Evolutionary conservation across 352 stramenopile species (phyloP).

Genomic region (Hyaloperonospora arabidopsidis): DNA sequence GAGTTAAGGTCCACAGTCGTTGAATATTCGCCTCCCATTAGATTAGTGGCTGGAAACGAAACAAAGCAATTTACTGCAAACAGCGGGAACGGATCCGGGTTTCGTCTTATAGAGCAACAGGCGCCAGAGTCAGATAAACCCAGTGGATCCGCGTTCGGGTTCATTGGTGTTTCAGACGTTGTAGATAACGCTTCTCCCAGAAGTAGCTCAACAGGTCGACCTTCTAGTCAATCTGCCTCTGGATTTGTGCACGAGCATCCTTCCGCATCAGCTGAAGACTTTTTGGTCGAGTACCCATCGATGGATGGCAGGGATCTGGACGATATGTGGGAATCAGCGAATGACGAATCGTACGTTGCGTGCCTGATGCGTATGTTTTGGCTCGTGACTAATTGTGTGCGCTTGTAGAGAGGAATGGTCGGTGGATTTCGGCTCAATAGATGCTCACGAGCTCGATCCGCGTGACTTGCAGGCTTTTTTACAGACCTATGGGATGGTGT

Average conservation of each 20-base stretch:
- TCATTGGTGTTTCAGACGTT: slow-evolving; percentile 46
- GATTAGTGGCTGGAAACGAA: slow-evolving; percentile 18
- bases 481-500: slow-evolving; percentile 54
- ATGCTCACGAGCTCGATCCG: slow-evolving; percentile 46
- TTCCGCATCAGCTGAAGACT: slow-evolving; percentile 44
- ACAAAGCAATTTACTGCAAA: slow-evolving; percentile 19
- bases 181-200: slow-evolving; percentile 41
- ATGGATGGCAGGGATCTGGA: slow-evolving; percentile 52
- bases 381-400: slow-evolving; percentile 11
- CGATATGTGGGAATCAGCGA: slow-evolving; percentile 72
- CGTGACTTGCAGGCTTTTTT: slow-evolving; percentile 53
- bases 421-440: slow-evolving; percentile 36
- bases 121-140: slow-evolving; percentile 11
- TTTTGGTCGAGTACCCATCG: slow-evolving; percentile 41
- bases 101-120: slow-evolving; percentile 29
- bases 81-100: slow-evolving; percentile 22
- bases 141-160: slow-evolving; percentile 66
- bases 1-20: slow-evolving; percentile 42
- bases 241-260: slow-evolving; percentile 29
- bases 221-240: slow-evolving; percentile 31
- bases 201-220: slow-evolving; percentile 36
- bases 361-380: neutral
- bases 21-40: slow-evolving; percentile 38
- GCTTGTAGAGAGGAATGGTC: slow-evolving; percentile 64
- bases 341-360: slow-evolving; percentile 56